These are phyloP conservation scores for Colletotrichum magnum DNA, from an alignment of 2,329 filamentous ascomycete species.

Conservation along the genomic window DNA sequence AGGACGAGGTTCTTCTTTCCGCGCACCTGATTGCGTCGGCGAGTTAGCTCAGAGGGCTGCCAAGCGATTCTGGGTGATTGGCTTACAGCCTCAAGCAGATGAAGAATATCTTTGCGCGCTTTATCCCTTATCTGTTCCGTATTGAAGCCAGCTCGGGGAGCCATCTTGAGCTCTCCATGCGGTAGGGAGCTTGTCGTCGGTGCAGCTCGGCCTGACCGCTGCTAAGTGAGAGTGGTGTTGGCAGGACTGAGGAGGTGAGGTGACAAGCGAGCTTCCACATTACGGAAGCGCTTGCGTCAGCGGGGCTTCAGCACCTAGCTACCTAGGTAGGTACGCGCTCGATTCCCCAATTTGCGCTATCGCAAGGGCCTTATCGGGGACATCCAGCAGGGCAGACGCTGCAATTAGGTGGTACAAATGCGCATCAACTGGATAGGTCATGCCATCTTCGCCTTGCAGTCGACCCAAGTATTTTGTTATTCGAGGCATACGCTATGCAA, in stretches of 20 bases:
- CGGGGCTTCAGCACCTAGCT: slow-evolving; percentile 21
- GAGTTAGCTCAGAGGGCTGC: slow-evolving; percentile 26
- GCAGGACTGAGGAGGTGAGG: neutral
- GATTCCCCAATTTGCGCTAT: slow-evolving; percentile 6
- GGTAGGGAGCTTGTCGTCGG: slow-evolving; percentile 33
- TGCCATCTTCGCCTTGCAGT: too few relatives aligned
- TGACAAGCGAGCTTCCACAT: slow-evolving; percentile 5
- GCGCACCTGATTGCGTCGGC: slow-evolving; percentile 76
- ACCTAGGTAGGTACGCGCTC: neutral
- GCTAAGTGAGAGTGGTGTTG: slow-evolving; percentile 20
- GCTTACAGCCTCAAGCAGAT: slow-evolving; percentile 95
- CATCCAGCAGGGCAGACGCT: slow-evolving; percentile 17
- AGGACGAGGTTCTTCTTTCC: slow-evolving; percentile 99
- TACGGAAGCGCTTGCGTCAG: slow-evolving; percentile 30
- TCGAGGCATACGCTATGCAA: too few relatives aligned
- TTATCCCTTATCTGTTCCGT: slow-evolving; percentile 83
- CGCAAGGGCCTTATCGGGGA: slow-evolving; percentile 15
- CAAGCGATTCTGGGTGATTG: slow-evolving; percentile 24
- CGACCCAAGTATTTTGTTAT: too few relatives aligned
- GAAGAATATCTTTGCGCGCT: slow-evolving; percentile 89
- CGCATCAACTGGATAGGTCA: neutral
- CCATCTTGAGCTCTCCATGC: slow-evolving; percentile 74
- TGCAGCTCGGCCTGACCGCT: slow-evolving; percentile 34
- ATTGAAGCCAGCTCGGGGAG: slow-evolving; percentile 79
- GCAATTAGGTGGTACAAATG: neutral